A percentile compares a stretch with the other conserved stretches of the same genome.
These are phyloP conservation scores for Zygoascus bituminiphila DNA, from an alignment of 805 yeast species.

Conservation along the genomic window DNA sequence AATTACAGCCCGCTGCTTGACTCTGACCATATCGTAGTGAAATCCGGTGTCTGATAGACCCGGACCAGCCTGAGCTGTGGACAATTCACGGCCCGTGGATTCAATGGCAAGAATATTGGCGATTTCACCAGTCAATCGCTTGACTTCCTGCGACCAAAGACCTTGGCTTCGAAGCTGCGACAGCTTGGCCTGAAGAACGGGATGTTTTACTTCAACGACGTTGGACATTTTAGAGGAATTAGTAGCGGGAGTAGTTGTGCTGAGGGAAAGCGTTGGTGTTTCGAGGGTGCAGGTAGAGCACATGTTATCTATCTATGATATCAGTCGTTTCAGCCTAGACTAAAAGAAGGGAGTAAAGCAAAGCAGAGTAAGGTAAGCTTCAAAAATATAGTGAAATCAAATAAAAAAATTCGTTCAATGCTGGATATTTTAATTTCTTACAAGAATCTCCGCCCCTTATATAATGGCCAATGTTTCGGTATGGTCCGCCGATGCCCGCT, in stretches of 20 bases:
- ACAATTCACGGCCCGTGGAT: conserved; percentile 17
- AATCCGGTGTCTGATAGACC: conserved; percentile 10
- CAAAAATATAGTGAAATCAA: background rate
- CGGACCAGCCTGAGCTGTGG: conserved; percentile 5
- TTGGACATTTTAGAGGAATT: background rate
- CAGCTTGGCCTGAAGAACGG: conserved; percentile 21
- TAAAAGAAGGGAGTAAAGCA: background rate
- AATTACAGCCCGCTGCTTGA: conserved; percentile 20
- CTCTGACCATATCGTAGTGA: conserved; percentile 8
- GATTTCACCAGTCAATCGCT: conserved; percentile 18
- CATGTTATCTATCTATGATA: too few relatives aligned
- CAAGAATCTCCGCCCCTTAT: background rate
- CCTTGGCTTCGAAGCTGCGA: conserved; percentile 21
- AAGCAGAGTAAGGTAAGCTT: background rate
- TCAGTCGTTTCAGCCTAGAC: background rate
- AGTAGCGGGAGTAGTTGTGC: background rate
- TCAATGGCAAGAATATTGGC: conserved; percentile 25
- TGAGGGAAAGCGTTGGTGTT: background rate
- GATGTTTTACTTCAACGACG: conserved; percentile 17
- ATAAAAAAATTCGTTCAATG: background rate
- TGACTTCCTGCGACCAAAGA: conserved; percentile 16
- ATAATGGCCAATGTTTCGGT: background rate
- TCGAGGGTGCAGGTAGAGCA: background rate
- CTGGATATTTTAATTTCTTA: background rate
- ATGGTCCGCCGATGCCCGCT: background rate